Percentiles rank a stretch among this genome's conserved stretches.
phyloP scores from a whole-genome alignment of 139 green algal genomes.

The Axilococcus clingmanii region DNA sequence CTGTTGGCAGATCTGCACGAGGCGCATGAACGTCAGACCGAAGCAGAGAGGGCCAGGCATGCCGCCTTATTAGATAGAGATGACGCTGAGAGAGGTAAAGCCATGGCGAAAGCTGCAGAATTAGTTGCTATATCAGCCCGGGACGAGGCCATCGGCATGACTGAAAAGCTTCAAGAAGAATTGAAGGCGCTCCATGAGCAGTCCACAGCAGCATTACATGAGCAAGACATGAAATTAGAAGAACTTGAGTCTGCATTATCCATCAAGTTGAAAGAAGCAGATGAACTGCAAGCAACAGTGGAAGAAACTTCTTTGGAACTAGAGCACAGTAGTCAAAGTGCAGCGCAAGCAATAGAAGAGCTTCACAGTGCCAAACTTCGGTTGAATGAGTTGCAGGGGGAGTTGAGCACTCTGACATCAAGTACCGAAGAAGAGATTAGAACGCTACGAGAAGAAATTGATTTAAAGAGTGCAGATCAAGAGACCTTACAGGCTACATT shows the following conservation, averaged over 20 bases:
- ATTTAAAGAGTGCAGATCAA: no score
- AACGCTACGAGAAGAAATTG: no score
- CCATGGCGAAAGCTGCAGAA: not conserved
- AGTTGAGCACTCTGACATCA: no score
- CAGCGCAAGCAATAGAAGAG: no score
- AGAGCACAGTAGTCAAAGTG: no score
- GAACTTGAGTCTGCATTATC: not conserved
- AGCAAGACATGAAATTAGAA: not conserved
- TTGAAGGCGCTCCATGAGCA: no score
- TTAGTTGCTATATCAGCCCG: not conserved
- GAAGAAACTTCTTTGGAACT: not conserved
- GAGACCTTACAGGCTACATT: not conserved
- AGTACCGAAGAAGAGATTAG: no score
- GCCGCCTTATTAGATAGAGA: not conserved
- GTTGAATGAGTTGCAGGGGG: no score
- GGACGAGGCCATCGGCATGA: not conserved
- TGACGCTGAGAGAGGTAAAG: not conserved
- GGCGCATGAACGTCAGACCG: constrained; percentile 7
- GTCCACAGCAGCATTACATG: not conserved
- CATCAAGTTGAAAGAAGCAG: not conserved
- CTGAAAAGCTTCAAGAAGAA: no score
- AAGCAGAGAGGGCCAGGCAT: constrained; percentile 5
- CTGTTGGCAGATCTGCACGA: not conserved
- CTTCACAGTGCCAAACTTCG: no score
- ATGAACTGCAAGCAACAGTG: not conserved